phyloP scores from a whole-genome alignment of 2,329 filamentous ascomycete species.

The Podosphaera leucotricha region DNA sequence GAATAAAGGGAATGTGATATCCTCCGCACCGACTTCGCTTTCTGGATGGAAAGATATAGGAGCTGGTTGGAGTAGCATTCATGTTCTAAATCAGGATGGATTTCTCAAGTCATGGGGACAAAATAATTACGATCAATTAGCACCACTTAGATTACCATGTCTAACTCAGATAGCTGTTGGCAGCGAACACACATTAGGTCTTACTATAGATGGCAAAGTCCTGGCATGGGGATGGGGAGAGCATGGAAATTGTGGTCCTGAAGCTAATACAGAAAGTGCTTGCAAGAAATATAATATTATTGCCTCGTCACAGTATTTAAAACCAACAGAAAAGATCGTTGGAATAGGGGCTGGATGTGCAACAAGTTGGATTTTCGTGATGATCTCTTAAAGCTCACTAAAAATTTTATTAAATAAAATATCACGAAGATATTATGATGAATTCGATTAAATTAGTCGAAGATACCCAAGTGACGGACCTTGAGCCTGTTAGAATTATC shows the following conservation, averaged over 20 bases:
- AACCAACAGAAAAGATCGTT: constrained; percentile 26
- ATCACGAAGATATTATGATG: too few species aligned
- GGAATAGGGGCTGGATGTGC: constrained; percentile 68
- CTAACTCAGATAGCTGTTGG: constrained; percentile 49
- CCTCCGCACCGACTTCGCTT: constrained; percentile 28
- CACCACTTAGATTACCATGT: constrained; percentile 34
- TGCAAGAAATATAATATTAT: constrained; percentile 47
- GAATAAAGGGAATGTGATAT: constrained; percentile 46
- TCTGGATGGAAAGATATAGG: constrained; percentile 41
- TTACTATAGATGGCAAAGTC: constrained; percentile 40
- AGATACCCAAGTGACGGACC: constrained; percentile 12
- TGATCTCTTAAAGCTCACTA: too few species aligned
- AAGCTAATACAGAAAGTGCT: constrained; percentile 38
- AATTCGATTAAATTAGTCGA: too few species aligned
- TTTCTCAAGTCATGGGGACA: constrained; percentile 53
- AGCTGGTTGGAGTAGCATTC: constrained; percentile 66
- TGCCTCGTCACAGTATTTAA: constrained; percentile 30
- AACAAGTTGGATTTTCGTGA: constrained; percentile 40
- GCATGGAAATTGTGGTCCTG: constrained; percentile 79
- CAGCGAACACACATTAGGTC: constrained; percentile 69
- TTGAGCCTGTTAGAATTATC: constrained; percentile 8
- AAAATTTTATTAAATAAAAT: too few species aligned
- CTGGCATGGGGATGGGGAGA: constrained; percentile 92
- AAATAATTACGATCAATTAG: constrained; percentile 63
- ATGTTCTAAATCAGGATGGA: constrained; percentile 39